Evolutionary conservation across 345 rosid genomes (phyloP), one percentile per base, ranked within the genome.

Genomic region (Eutrema yunnanense): DNA sequence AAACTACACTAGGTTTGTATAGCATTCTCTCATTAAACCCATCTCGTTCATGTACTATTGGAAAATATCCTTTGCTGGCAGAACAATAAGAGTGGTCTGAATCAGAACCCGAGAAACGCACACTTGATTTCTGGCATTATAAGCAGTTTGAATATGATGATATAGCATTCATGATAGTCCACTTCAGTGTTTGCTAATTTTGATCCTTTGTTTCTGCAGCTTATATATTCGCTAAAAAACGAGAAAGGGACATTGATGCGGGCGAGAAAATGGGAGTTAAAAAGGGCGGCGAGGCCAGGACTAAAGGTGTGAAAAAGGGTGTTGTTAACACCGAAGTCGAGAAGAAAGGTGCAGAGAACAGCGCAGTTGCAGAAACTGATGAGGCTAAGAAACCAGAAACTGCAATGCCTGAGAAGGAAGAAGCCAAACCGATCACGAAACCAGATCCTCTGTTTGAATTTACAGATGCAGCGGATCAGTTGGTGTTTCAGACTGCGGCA

Each of bases 201-300:
- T 52, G 26, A 11, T 9, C 2, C 2, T 22, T 19, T 69, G 51
- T 44, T 69, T 48, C 64, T 53, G 81, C 87, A 92, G 98, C 90
- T 50, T 92, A 80, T 40, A 82, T 90, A 69, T 90, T 90, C 79
- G 85, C 82, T 6, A 71, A 57, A 57, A 83, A 85, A 22, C 83
- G 81, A 55, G 80, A 73, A 75, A 92, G 76, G 75, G 82, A 78
- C 52, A 9, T 65, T 36, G 80, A 43, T 44, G 56, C 43, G 10
- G 69, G 63, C 2, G 62, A 71, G 50, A 60, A 71, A 27, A 66
- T 33, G 22, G 49, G 4, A 58, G 63, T 37, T 3, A 77, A 77
- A 65, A 77, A 69, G 71, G 46, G 66, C 58, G 71, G 59, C 6
- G 53, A 10, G 11, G 51, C 19, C 33, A 43, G 56, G 30, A 51